Conservation (phyloP, 2,329 filamentous ascomycete genomes). For the Xylariaceae sp. region DNA sequence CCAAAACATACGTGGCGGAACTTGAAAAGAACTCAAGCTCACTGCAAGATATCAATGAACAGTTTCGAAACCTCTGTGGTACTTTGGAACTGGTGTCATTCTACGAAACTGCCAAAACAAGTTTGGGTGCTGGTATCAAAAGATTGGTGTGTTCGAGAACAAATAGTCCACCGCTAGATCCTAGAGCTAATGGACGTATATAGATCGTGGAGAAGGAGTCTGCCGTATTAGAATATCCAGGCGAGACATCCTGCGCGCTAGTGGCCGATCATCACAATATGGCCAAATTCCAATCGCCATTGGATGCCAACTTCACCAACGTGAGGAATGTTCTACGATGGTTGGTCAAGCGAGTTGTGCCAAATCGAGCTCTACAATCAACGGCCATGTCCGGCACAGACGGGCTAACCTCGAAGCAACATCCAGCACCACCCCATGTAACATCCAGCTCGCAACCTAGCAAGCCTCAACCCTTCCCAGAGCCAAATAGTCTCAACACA, state of each 20-base stretch:
- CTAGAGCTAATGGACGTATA: no score
- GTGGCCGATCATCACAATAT: conserved; percentile 12
- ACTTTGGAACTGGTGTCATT: conserved; percentile 2
- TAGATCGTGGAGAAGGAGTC: conserved; percentile 15
- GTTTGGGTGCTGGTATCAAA: no score
- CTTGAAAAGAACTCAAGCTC: background rate
- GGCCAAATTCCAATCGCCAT: background rate
- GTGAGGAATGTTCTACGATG: conserved; percentile 1
- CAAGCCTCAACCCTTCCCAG: no score
- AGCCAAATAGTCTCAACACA: no score
- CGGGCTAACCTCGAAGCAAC: no score
- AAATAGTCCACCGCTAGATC: no score
- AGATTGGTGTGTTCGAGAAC: no score
- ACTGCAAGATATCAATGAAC: conserved; percentile 9
- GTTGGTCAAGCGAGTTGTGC: no score
- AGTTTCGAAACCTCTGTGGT: background rate
- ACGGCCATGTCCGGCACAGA: no score
- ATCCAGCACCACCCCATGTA: no score
- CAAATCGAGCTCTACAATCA: no score
- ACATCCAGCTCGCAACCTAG: no score
- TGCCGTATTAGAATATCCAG: conserved; percentile 1
- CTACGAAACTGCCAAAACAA: conserved; percentile 9
- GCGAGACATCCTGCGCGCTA: background rate
- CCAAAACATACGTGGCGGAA: conserved; percentile 1
- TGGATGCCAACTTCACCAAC: background rate